Conservation (phyloP, 768 basidiomycete species). For the Rhodotorula graminis region DNA sequence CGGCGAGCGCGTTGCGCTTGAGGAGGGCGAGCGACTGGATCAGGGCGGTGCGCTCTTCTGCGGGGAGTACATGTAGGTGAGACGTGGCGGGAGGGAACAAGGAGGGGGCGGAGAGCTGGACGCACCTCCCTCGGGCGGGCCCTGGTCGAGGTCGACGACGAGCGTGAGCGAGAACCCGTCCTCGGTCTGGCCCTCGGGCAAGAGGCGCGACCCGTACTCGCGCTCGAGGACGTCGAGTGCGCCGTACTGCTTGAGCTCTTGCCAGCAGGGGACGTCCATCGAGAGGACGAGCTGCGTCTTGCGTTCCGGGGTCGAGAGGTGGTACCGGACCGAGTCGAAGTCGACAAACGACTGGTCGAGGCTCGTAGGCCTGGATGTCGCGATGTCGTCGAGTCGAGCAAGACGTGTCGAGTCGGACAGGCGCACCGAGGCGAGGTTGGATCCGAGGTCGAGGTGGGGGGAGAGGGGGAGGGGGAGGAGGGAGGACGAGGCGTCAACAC, state of each 20-base stretch:
- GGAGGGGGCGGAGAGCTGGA: conserved; percentile 15
- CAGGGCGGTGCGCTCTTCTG: conserved; percentile 74
- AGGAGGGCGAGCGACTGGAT: conserved; percentile 75
- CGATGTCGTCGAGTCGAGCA: no score
- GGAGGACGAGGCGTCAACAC: background rate
- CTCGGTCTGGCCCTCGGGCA: conserved; percentile 55
- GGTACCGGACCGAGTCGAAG: conserved; percentile 94
- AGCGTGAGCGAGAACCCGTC: conserved; percentile 84
- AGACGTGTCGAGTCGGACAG: no score
- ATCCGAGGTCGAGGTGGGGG: background rate
- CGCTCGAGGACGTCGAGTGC: conserved; percentile 70
- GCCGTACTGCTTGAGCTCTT: conserved; percentile 81
- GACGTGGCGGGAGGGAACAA: background rate
- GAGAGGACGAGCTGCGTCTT: conserved; percentile 67
- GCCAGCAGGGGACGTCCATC: conserved; percentile 93
- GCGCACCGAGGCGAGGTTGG: background rate
- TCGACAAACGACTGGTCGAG: conserved; percentile 96
- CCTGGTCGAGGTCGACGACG: conserved; percentile 76
- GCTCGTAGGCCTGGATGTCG: conserved; percentile 75
- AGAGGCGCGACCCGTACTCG: conserved; percentile 72
- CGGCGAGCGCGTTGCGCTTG: conserved; percentile 89
- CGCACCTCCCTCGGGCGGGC: conserved; percentile 74
- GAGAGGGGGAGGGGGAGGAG: background rate
- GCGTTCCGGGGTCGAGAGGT: conserved; percentile 77
- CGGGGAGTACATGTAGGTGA: background rate